Percentiles rank a stretch among this genome's conserved stretches.
Conservation (phyloP, 108 stramenopile species). For the Cyclostephanos tholiformis region DNA sequence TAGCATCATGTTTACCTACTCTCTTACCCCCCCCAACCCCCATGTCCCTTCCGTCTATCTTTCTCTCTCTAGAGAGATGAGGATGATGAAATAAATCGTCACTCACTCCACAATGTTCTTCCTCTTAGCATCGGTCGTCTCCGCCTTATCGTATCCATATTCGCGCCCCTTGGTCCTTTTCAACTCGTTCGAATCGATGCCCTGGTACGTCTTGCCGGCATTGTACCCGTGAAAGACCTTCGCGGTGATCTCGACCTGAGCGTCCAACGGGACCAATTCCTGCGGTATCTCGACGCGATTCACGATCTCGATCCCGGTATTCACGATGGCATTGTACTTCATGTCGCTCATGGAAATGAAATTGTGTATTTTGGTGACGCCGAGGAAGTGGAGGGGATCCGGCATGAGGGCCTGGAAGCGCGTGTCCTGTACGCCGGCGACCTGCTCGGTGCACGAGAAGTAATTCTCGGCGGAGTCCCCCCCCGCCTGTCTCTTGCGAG, state of each 20-base stretch:
- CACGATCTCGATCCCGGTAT: slow-evolving; percentile 96
- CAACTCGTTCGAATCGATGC: slow-evolving; percentile 81
- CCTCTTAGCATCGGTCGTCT: not conserved
- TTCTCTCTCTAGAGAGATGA: too few species aligned
- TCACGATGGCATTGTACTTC: slow-evolving; percentile 99
- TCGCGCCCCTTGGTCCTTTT: slow-evolving; percentile 90
- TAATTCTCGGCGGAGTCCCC: slow-evolving; percentile 95
- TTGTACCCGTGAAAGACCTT: slow-evolving; percentile 99
- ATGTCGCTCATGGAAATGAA: slow-evolving; percentile 99
- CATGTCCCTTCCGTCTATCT: too few species aligned
- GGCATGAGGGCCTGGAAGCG: slow-evolving; percentile 99
- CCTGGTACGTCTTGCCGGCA: slow-evolving; percentile 89
- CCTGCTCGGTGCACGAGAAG: slow-evolving; percentile 97
- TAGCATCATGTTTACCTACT: too few species aligned
- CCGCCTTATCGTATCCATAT: slow-evolving; percentile 52
- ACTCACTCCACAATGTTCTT: slow-evolving; percentile 24
- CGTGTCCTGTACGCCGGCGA: slow-evolving; percentile 95
- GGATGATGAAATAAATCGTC: too few species aligned
- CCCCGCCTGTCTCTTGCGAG: slow-evolving; percentile 96
- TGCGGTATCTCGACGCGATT: slow-evolving; percentile 98
- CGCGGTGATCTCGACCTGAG: slow-evolving; percentile 99
- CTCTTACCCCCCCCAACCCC: too few species aligned
- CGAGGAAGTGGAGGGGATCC: slow-evolving; percentile 95
- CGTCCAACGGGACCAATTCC: slow-evolving; percentile 96
- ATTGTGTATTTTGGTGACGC: slow-evolving; percentile 93